Evolutionary conservation across 495 filamentous ascomycete genomes (phyloP), one percentile per base, ranked within the genome.

Genomic region (Aspergillus cristatus): DNA sequence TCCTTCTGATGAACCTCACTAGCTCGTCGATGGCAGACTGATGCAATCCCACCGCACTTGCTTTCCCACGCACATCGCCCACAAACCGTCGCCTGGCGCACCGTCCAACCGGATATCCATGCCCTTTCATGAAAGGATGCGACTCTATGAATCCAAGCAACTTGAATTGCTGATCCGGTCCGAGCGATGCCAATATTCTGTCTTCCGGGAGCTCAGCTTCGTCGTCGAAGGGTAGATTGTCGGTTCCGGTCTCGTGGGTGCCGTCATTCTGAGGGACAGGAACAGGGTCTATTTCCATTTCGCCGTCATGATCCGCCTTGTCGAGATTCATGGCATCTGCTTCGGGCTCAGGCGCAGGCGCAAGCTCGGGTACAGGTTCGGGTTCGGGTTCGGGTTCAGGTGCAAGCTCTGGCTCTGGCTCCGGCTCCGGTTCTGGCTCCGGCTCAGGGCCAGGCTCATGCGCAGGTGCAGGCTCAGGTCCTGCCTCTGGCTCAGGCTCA

Each of bases 31-130:
- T 35, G 0, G 13, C 13, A 3, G 10, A n/a, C 12, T 42, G 18
- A 18, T 45, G 14, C 37, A 60, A 40, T 7, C 51, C 54, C 8
- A 32, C 28, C 0, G 26, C 25, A 0, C n/a, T 12, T 8, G 50
- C 50, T 16, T 48, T 32, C 1, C 15, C 22, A 24, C 43, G 42
- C 1, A 63, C 13, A 10, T 56, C 47, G 0, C 24, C 11, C 3
- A 40, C 32, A n/a, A 61, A 65, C 5, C 37, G 25, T 4, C 34
- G 34, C 12, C 58, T 37, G 8, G 42, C 48, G 13, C 48, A 50
- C 3, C 42, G 45, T 7, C 13, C 25, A 1, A 57, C 48, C 6
- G 53, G 48, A 14, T 45, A 47, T 1, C 17, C 35, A 3, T 13
- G 22, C 6, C 38, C 10, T 0, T 17, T 14, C 45, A 62, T 50